Evolutionary conservation across 495 filamentous ascomycete genomes (phyloP).

Genomic region (Penicillium pancosmium): DNA sequence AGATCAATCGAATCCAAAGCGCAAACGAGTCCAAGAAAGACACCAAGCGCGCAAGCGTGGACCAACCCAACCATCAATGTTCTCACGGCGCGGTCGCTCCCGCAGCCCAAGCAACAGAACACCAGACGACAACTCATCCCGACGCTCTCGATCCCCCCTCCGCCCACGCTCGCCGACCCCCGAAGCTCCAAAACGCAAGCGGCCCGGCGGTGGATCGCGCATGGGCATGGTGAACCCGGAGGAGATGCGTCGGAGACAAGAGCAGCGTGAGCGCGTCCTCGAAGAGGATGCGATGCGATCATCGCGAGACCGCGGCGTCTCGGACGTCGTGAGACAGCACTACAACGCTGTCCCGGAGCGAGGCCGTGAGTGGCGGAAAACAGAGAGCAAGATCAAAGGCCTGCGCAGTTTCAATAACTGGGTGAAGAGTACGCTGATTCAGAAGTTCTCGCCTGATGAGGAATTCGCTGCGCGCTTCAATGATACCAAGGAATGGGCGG

Average conservation of each 20-base stretch:
- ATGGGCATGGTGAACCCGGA: constrained; percentile 71
- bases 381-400: constrained; percentile 90
- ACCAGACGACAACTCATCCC: constrained; percentile 27
- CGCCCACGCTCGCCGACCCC: constrained; percentile 44
- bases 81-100: constrained; percentile 45
- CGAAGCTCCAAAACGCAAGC: constrained; percentile 73
- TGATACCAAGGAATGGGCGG: constrained; percentile 49
- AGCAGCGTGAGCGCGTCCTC: constrained; percentile 64
- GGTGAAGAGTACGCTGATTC: constrained; percentile 95
- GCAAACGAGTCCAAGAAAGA: constrained; percentile 48
- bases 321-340: constrained; percentile 86
- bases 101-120: constrained; percentile 30
- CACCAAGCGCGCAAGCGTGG: constrained; percentile 46
- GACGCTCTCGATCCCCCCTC: constrained; percentile 43
- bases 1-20: constrained; percentile 33
- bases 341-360: constrained; percentile 92
- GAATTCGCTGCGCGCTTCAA: constrained; percentile 52
- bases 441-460: constrained; percentile 91
- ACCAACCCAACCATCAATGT: constrained; percentile 42
- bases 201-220: constrained; percentile 80
- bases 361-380: constrained; percentile 92
- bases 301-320: constrained; percentile 58
- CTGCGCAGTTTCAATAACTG: constrained; percentile 96
- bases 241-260: constrained; percentile 64
- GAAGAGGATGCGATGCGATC: constrained; percentile 54